Percentiles rank a stretch among this genome's conserved stretches.
phyloP scores from a whole-genome alignment of 805 yeast genomes.

The Cyberlindnera meyerae region DNA sequence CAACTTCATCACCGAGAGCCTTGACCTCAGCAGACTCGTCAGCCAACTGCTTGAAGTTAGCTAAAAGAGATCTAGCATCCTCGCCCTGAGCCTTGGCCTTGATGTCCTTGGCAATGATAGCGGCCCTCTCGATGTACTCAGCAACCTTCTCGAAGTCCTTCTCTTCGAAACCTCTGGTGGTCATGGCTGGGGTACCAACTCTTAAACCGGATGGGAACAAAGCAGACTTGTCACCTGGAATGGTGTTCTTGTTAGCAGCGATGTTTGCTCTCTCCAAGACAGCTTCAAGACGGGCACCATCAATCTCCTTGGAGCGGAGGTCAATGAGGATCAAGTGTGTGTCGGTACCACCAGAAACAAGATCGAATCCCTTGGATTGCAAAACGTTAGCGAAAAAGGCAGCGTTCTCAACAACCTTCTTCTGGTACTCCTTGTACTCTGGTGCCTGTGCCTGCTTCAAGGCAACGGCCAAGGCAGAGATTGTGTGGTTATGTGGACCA shows the following conservation, averaged over 20 bases:
- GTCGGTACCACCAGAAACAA: conserved; percentile 94
- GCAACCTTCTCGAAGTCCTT: conserved; percentile 80
- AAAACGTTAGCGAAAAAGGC: conserved; percentile 74
- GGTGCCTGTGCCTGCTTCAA: conserved; percentile 89
- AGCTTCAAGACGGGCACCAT: conserved; percentile 96
- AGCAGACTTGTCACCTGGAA: conserved; percentile 95
- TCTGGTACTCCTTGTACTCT: conserved; percentile 87
- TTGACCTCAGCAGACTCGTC: conserved; percentile 57
- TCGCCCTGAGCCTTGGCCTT: conserved; percentile 56
- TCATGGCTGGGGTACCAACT: conserved; percentile 98
- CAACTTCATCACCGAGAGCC: conserved; percentile 58
- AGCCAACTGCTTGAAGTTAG: conserved; percentile 68
- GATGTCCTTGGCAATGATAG: conserved; percentile 57
- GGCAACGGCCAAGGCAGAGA: conserved; percentile 95
- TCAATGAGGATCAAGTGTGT: conserved; percentile 93
- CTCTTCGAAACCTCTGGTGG: conserved; percentile 75
- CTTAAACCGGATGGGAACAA: conserved; percentile 94
- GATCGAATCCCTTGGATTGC: conserved; percentile 64
- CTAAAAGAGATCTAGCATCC: conserved; percentile 53
- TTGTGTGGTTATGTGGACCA: conserved; percentile 99
- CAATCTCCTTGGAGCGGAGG: conserved; percentile 83
- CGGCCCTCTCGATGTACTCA: conserved; percentile 73
- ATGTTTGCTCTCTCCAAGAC: conserved; percentile 92
- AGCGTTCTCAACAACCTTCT: conserved; percentile 84
- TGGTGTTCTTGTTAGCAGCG: conserved; percentile 95